Percentiles rank a stretch among this genome's conserved stretches.
Conservation (phyloP, 331 rosid genomes). For the Arachis monticola region DNA sequence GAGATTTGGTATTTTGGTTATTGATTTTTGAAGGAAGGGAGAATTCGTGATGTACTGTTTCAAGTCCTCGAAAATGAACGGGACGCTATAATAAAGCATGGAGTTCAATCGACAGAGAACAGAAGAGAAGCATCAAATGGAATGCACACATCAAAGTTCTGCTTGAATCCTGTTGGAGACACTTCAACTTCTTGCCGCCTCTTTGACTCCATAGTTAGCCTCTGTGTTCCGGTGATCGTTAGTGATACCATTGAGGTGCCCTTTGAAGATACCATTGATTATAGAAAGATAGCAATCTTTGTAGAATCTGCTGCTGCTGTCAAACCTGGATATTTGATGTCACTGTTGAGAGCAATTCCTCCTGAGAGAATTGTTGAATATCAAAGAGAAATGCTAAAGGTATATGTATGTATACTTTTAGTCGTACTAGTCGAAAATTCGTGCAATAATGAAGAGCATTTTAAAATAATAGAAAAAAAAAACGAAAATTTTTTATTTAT, state of each 20-base stretch:
- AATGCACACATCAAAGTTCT: conserved; percentile 90
- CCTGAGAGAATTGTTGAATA: conserved; percentile 66
- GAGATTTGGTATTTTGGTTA: not conserved
- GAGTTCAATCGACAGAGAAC: conserved; percentile 85
- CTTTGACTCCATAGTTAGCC: conserved; percentile 90
- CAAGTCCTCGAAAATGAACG: conserved; percentile 70
- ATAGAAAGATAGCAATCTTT: conserved; percentile 80
- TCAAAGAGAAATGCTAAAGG: conserved; percentile 84
- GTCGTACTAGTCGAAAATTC: no score
- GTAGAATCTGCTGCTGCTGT: conserved; percentile 69
- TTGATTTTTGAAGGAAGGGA: conserved; percentile 71
- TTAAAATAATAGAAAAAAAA: no score
- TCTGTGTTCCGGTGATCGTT: conserved; percentile 86
- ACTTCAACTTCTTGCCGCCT: conserved; percentile 98
- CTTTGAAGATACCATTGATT: conserved; percentile 90
- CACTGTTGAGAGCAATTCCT: conserved; percentile 61
- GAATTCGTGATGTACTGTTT: conserved; percentile 80
- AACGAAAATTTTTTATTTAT: no score
- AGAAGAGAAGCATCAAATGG: conserved; percentile 87
- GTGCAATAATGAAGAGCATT: no score
- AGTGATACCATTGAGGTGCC: conserved; percentile 90
- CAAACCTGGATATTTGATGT: conserved; percentile 69
- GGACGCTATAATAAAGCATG: conserved; percentile 79
- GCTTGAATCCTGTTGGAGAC: conserved; percentile 94
- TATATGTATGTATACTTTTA: no score